Evolutionary conservation across 331 rosid genomes (phyloP).

Genomic region (Dryas integrifolia): DNA sequence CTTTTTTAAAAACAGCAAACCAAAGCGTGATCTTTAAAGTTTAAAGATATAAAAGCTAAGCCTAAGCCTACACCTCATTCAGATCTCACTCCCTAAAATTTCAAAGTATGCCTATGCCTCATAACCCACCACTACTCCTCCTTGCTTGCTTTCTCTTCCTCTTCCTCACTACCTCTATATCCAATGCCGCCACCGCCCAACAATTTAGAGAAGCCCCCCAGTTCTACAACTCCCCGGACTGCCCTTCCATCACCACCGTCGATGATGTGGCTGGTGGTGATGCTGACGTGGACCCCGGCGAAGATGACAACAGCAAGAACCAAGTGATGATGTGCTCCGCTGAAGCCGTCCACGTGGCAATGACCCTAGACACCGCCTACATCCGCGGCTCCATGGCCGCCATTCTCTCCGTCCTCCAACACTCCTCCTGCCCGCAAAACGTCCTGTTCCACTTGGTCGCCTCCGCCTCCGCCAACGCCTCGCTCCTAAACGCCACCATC

Average conservation of each 20-base stretch:
- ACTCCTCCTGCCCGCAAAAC: slow-evolving; percentile 80
- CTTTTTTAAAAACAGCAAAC: not conserved
- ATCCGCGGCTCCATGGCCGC: slow-evolving; percentile 94
- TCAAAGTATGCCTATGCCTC: slow-evolving; percentile 4
- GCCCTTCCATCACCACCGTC: slow-evolving; percentile 37
- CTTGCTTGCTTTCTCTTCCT: not conserved
- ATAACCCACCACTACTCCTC: slow-evolving; percentile 9
- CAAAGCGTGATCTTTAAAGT: slow-evolving; percentile 27
- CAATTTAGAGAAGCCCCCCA: slow-evolving; percentile 82
- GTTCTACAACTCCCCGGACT: slow-evolving; percentile 78
- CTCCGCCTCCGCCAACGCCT: slow-evolving; percentile 48
- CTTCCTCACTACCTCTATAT: not conserved
- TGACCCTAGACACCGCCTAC: slow-evolving; percentile 83
- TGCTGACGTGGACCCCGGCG: slow-evolving; percentile 2
- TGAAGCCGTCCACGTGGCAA: slow-evolving; percentile 65
- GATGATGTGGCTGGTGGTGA: not conserved
- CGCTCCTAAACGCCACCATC: slow-evolving; percentile 50
- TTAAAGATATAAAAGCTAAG: slow-evolving; percentile 31
- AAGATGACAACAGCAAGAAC: slow-evolving; percentile 1
- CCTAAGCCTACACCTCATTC: slow-evolving; percentile 25
- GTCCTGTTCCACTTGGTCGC: slow-evolving; percentile 66
- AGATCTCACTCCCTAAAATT: slow-evolving; percentile 1
- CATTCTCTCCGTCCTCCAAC: slow-evolving; percentile 77
- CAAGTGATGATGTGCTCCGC: slow-evolving; percentile 44
- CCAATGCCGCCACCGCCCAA: slow-evolving; percentile 7